phyloP scores from a whole-genome alignment of 2,329 filamentous ascomycete species.

The Fusarium oxysporum region DNA sequence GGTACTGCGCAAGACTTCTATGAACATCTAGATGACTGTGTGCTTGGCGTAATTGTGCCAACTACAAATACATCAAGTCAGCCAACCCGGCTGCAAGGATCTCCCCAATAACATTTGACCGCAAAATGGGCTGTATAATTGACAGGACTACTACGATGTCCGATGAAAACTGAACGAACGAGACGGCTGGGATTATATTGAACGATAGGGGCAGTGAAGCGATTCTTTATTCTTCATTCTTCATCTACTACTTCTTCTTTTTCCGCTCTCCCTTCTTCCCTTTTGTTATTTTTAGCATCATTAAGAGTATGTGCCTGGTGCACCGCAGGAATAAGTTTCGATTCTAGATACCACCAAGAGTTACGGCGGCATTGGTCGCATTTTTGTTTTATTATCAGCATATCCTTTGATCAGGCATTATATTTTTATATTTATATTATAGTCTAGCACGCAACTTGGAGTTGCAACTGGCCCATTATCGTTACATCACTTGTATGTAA shows the following conservation, averaged over 20 bases:
- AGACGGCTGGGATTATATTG: conserved; percentile 16
- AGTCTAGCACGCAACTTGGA: background rate
- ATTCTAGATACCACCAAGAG: conserved; percentile 41
- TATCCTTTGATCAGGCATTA: conserved; percentile 7
- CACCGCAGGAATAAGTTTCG: conserved; percentile 24
- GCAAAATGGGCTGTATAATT: background rate
- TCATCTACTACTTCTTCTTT: background rate
- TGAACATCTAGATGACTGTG: conserved; percentile 85
- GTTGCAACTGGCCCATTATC: background rate
- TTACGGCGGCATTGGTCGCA: conserved; percentile 24
- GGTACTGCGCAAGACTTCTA: conserved; percentile 94
- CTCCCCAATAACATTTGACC: conserved; percentile 4
- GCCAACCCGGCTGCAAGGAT: conserved; percentile 25
- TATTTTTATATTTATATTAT: background rate
- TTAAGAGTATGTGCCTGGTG: conserved; percentile 35
- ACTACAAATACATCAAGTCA: conserved; percentile 40
- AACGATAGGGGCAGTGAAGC: conserved; percentile 12
- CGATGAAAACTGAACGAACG: conserved; percentile 16
- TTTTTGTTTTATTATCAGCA: conserved; percentile 25
- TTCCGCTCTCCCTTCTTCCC: conserved; percentile 13
- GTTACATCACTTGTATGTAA: background rate
- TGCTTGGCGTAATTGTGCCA: conserved; percentile 68
- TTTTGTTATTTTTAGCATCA: conserved; percentile 22
- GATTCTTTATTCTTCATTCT: conserved; percentile 1
- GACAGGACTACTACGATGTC: background rate